Percentiles rank a stretch among this genome's conserved stretches.
phyloP scores from a whole-genome alignment of 768 basidiomycete species.

The Leccinum variicolor region DNA sequence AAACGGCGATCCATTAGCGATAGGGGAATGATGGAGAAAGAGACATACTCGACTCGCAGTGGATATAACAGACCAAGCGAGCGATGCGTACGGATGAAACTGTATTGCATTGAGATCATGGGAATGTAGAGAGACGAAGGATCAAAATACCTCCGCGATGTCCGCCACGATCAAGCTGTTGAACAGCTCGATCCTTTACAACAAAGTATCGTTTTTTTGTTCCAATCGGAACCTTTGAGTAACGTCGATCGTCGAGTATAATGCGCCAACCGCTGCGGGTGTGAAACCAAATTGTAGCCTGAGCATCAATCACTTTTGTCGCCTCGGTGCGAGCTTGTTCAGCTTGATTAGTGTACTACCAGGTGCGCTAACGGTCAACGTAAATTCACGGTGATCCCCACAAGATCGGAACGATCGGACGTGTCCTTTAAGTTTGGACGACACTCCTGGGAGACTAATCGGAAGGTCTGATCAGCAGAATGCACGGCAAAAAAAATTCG shows the following conservation, averaged over 20 bases:
- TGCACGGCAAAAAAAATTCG: background rate
- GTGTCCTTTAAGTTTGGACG: background rate
- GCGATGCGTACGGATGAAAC: background rate
- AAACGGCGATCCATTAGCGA: background rate
- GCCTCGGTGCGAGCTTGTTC: background rate
- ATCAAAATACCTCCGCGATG: background rate
- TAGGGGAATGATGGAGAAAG: background rate
- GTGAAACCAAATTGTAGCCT: background rate
- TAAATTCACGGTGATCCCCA: background rate
- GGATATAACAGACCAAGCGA: background rate
- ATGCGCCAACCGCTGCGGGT: background rate
- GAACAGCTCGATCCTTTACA: background rate
- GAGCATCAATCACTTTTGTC: background rate
- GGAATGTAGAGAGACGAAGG: background rate
- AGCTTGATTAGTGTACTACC: background rate
- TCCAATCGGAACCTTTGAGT: background rate
- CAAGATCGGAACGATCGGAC: background rate
- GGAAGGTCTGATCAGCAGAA: background rate
- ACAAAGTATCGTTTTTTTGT: background rate
- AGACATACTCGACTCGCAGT: background rate
- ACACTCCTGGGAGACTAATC: background rate
- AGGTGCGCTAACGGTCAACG: background rate
- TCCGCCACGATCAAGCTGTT: background rate
- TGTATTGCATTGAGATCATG: background rate
- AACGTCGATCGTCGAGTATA: background rate